Base-by-base conservation (phyloP, 129 eudicot species). In the Lactuca saligna region DNA sequence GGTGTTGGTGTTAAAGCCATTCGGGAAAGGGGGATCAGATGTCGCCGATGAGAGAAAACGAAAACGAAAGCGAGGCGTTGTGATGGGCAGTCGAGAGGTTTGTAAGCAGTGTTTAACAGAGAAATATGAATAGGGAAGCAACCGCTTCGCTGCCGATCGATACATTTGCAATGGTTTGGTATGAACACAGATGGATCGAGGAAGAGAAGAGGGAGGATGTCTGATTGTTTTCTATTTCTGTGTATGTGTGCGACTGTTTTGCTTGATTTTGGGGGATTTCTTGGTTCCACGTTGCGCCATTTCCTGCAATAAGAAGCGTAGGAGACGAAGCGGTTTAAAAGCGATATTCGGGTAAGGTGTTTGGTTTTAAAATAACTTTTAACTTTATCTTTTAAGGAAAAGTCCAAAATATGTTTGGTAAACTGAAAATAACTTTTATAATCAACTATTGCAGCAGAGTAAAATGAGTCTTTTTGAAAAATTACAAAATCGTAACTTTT, bases 121-220 rank as follows among this genome's bases (percentile, higher is more conserved):
- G 4, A 25, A 46, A 57, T 64, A 65, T 6, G 54, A 73, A 48
- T 31, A 74, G 58, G 63, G 87, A 25, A 83, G 76, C 65, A 83
- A 54, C 65, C 87, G 85, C 68, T 68, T 76, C 64, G 84, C 85
- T 63, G 76, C 91, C 75, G 79, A 85, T 74, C 89, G 89, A 73
- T 81, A 83, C 91, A 88, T 88, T 25, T 38, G 33, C 38, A 57
- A 10, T 31, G 17, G 31, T 8, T 17, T 3, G 44, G 68, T 73
- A 11, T 34, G 12, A 42, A 7, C 49, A 31, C 4, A 3, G n/a
- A 50, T 16, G 29, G 17, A 33, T 46, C 32, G 13, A 62, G 12
- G n/a, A 13, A 38, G 17, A 14, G 33, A 48, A 8, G 50, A 48
- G 3, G 49, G 14, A 41, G 17, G 29, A 10, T 49, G n/a, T 0